Evolutionary conservation across 1,284 basidiomycete species (phyloP), one percentile per base, ranked within the genome.

Genomic region (Anthracocystis walkeri): DNA sequence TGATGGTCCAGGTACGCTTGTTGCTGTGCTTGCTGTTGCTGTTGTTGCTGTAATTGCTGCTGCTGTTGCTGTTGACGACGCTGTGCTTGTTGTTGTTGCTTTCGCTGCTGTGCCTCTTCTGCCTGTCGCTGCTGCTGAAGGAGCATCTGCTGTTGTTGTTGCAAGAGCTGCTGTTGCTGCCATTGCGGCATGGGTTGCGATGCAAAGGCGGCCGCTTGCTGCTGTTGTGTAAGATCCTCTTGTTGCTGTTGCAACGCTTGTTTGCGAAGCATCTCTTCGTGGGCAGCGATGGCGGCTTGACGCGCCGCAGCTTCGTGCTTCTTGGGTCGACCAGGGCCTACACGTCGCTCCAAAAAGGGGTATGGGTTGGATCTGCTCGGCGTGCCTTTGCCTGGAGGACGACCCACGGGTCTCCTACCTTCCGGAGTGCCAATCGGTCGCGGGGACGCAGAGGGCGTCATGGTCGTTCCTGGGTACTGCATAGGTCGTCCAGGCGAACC

Each of bases 311-410:
- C 72, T 58, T 75, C 72, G 53, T 68, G 65, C 53, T 75, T 75
- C 48, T 68, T 68, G 23, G 72, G 72, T 44, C 72, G 65, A 50
- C 72, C 72, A 18, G 72, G 72, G n/a, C 72, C 72, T 2, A 65
- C 42, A 27, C 72, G 65, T 33, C 66, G 65, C 29, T 75, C 72
- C 44, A 65, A 31, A 35, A 69, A 65, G 7, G 72, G 72, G 45
- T 71, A 71, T 11, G 68, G 68, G 27, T 71, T 71, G 51, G 68
- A 71, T 12, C 68, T 50, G 40, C 49, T 61, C 3, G 68, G 68
- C 1, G 68, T 71, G 45, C 68, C 58, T 51, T 71, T 71, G 55
- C 68, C 68, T 0, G 68, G 68, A 4, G 68, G 68, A 35, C 68
- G 68, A 7, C 68, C 68, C 18, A 71, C 68, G 8, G 68, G 68